Conservation (phyloP, 768 basidiomycete genomes). For the Holtermanniella nyarrowii region DNA sequence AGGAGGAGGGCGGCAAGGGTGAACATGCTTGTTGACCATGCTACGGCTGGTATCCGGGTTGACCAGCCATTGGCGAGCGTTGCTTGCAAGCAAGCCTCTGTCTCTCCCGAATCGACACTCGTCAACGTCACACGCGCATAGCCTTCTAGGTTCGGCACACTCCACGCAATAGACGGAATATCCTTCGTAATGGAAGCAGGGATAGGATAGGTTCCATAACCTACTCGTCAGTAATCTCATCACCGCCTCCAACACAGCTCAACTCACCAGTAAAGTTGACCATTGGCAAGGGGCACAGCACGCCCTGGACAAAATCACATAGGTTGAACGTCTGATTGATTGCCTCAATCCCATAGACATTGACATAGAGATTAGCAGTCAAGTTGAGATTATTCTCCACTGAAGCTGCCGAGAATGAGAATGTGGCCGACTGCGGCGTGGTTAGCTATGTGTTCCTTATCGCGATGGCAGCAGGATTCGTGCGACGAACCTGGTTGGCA, state of each 20-base stretch:
- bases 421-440: conserved; percentile 58
- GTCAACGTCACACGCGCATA: conserved; percentile 68
- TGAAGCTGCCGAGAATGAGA: conserved; percentile 76
- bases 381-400: conserved; percentile 62
- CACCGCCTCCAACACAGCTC: neutral
- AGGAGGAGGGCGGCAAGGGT: conserved; percentile 45
- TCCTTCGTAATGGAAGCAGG: conserved; percentile 43
- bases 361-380: conserved; percentile 66
- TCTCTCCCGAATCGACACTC: conserved; percentile 56
- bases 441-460: neutral
- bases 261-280: conserved; percentile 72
- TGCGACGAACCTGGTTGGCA: conserved; percentile 18
- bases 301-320: conserved; percentile 65
- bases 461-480: neutral
- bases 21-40: conserved; percentile 64
- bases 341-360: conserved; percentile 76
- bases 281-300: conserved; percentile 66
- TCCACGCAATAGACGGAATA: conserved; percentile 71
- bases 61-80: conserved; percentile 88
- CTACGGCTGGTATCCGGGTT: conserved; percentile 59
- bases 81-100: conserved; percentile 82
- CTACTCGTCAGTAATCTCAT: conserved; percentile 13
- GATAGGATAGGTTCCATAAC: conserved; percentile 37
- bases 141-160: conserved; percentile 84
- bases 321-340: conserved; percentile 79